Evolutionary conservation across 2,329 filamentous ascomycete species (phyloP).

Genomic region (Fusarium nisikadoi): DNA sequence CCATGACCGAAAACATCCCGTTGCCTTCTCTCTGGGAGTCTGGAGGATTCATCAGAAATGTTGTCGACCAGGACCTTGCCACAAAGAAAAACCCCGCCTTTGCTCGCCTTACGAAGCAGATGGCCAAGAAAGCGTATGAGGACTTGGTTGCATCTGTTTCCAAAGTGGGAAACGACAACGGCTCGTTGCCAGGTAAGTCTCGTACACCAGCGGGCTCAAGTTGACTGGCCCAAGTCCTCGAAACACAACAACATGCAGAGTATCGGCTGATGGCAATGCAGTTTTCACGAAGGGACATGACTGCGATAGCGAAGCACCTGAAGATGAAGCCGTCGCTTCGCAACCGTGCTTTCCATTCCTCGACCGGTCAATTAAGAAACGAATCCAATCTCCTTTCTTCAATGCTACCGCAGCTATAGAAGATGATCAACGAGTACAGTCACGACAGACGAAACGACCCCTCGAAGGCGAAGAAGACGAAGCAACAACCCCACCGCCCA

Average conservation of each 20-base stretch:
- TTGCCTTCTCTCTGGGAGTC: neutral
- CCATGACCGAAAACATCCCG: fast-evolving
- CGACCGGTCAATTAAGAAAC: neutral
- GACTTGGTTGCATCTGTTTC: too few relatives aligned
- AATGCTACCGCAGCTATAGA: neutral
- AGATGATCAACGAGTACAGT: neutral
- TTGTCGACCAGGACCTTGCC: neutral
- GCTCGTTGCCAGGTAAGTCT: neutral
- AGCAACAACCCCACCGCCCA: too few relatives aligned
- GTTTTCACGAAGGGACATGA: neutral
- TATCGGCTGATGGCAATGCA: neutral
- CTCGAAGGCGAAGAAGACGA: neutral
- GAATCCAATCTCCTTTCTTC: neutral
- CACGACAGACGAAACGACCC: fast-evolving
- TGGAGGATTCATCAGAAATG: neutral
- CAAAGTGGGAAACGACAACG: too few relatives aligned
- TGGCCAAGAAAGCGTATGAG: neutral
- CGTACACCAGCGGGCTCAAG: neutral
- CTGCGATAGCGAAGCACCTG: neutral
- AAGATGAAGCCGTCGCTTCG: fast-evolving
- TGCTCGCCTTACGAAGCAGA: neutral
- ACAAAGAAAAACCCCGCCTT: neutral
- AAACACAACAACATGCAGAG: neutral
- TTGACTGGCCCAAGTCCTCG: neutral
- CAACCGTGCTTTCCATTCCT: neutral